Conservation (phyloP, 1,139 yeast genomes). For the Yamadazyma pseudoaaseri region DNA sequence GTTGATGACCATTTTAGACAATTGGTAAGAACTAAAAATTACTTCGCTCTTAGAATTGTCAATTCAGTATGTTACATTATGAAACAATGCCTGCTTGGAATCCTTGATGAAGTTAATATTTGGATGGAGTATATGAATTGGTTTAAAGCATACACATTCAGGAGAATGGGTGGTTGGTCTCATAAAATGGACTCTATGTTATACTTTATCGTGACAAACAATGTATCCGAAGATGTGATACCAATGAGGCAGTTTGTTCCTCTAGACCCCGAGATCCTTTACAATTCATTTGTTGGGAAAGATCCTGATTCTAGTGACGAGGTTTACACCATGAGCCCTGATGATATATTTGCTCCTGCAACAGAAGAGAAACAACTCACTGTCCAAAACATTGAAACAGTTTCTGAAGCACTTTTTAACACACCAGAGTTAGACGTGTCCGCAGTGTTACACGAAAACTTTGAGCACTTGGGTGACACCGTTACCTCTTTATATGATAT, state of each 20-base stretch:
- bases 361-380: too few species aligned
- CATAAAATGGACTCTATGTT: conserved; percentile 15
- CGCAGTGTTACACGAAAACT: too few species aligned
- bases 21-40: conserved; percentile 18
- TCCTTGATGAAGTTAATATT: conserved; percentile 20
- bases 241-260: conserved; percentile 2
- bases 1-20: conserved; percentile 13
- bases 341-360: too few species aligned
- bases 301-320: background rate
- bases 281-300: background rate
- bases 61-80: conserved; percentile 20
- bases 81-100: conserved; percentile 19
- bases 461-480: too few species aligned
- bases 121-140: conserved; percentile 28
- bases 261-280: conserved; percentile 3
- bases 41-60: conserved; percentile 26
- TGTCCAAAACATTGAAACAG: too few species aligned
- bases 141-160: conserved; percentile 18
- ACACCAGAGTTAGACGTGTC: too few species aligned
- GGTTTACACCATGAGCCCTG: too few species aligned
- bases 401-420: too few species aligned
- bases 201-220: conserved; percentile 7
- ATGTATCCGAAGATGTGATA: background rate
- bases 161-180: conserved; percentile 16
- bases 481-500: too few species aligned